Conservation (phyloP, 768 basidiomycete genomes). For the Boletus edulis region DNA sequence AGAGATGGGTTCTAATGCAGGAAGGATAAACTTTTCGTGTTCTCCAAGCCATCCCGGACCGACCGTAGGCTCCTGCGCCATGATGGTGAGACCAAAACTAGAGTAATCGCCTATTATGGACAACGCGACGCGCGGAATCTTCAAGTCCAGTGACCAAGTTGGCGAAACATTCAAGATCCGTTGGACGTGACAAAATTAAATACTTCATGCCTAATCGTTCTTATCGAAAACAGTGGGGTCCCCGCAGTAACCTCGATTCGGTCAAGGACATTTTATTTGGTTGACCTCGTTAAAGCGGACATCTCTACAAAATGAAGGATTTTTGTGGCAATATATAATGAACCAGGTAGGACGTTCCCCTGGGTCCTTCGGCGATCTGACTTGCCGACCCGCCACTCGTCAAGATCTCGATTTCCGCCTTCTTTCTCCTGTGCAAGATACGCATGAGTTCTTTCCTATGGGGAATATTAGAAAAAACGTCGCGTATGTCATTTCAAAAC, state of each 20-base stretch:
- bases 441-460: constrained; percentile 74
- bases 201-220: too few relatives aligned
- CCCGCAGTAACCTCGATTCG: too few relatives aligned
- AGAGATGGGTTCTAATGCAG: constrained; percentile 37
- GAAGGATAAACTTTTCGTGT: constrained; percentile 17
- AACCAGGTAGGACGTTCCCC: constrained; percentile 18
- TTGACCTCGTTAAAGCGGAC: constrained; percentile 17
- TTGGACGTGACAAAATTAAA: too few relatives aligned
- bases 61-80: background rate
- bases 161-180: too few relatives aligned
- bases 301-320: constrained; percentile 27
- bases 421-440: constrained; percentile 79
- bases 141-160: too few relatives aligned
- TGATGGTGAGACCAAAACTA: background rate
- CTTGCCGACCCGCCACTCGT: constrained; percentile 5
- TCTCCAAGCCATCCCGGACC: constrained; percentile 14
- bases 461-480: background rate
- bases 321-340: constrained; percentile 26
- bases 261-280: too few relatives aligned
- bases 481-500: background rate
- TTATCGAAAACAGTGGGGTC: too few relatives aligned
- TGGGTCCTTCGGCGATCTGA: constrained; percentile 2
- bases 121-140: too few relatives aligned
- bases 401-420: constrained; percentile 90
- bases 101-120: background rate